Evolutionary conservation across 495 filamentous ascomycete genomes (phyloP), one percentile per base, ranked within the genome.

Genomic region (Polyplosphaeria fusca): DNA sequence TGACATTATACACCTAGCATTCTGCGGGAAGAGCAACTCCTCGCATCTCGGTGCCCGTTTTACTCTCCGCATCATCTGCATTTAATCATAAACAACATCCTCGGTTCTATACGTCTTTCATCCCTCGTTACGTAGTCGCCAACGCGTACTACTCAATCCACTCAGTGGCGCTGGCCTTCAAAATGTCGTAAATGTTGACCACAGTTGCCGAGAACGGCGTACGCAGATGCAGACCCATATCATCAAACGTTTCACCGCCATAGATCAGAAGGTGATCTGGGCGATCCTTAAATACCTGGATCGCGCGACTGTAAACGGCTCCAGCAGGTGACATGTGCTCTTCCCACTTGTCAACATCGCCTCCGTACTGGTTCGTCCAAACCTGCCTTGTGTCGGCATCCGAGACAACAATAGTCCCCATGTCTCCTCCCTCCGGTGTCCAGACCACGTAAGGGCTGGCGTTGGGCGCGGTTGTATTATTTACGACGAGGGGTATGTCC

Each of bases 281-380:
- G 7, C 30, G 7, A 7, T 35, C 14, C 30, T 35, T 35, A 14
- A 35, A 35, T 7, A 35, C 14, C 30, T 35, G 30, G 14, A 35
- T 35, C 30, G 30, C 30, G 30, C 30, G 30, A 35, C 30, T 35
- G 14, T 35, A 35, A 7, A 14, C 30, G 7, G 30, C 30, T 7
- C 30, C 30, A 35, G 30, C 30, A 7, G 30, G 30, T 7, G 30
- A 7, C 30, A 35, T 35, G 14, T 35, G 30, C 14, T 35, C 30
- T 7, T 35, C 30, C 30, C 14, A 35, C 30, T 35, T 35, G 7
- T 35, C 30, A 7, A 35, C 30, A 35, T 35, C 30, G 30, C 30
- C 30, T 7, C 30, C 30, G 14, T 7, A 35, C 43, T 72, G 65
- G 60, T 86, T 88, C 26, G 81, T 65, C 39, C 81, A 88, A 0